phyloP scores from a whole-genome alignment of 306 rosid species.

The Lathyrus sativus region DNA sequence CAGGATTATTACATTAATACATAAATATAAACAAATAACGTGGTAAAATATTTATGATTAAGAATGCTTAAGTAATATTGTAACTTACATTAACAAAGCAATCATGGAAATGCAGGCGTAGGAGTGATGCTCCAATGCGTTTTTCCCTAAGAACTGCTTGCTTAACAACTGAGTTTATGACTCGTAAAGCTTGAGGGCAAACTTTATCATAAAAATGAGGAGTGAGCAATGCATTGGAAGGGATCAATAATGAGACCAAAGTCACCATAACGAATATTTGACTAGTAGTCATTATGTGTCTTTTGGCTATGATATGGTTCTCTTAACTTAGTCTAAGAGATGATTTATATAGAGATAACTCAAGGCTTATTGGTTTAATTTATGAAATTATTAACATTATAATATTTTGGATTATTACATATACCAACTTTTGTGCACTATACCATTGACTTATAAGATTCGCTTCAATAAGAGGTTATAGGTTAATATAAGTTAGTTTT shows the following conservation, averaged over 20 bases:
- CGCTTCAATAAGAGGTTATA: not conserved
- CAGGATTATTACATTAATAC: too few relatives aligned
- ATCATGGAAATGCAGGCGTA: slow-evolving; percentile 53
- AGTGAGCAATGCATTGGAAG: slow-evolving; percentile 33
- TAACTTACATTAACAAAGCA: slow-evolving; percentile 51
- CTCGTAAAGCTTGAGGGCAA: slow-evolving; percentile 45
- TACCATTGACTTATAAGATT: slow-evolving; percentile 24
- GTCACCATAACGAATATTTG: slow-evolving; percentile 25
- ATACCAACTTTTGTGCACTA: not conserved
- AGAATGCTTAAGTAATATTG: not conserved
- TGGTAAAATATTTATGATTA: too few relatives aligned
- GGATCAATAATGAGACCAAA: slow-evolving; percentile 21
- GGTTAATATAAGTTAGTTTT: not conserved
- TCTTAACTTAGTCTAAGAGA: not conserved
- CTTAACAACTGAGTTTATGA: slow-evolving; percentile 29
- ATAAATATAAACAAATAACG: too few relatives aligned
- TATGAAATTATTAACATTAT: not conserved
- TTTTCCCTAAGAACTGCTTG: slow-evolving; percentile 30
- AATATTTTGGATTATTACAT: slow-evolving; percentile 7
- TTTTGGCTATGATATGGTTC: slow-evolving; percentile 2
- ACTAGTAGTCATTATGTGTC: slow-evolving; percentile 33
- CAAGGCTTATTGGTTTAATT: not conserved
- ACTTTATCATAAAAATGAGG: slow-evolving; percentile 35
- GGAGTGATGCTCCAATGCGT: slow-evolving; percentile 49
- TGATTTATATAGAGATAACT: slow-evolving; percentile 30